These are phyloP conservation scores for Arthrocladium fulminans DNA, from an alignment of 2,329 filamentous ascomycete genomes.

Conservation along the genomic window DNA sequence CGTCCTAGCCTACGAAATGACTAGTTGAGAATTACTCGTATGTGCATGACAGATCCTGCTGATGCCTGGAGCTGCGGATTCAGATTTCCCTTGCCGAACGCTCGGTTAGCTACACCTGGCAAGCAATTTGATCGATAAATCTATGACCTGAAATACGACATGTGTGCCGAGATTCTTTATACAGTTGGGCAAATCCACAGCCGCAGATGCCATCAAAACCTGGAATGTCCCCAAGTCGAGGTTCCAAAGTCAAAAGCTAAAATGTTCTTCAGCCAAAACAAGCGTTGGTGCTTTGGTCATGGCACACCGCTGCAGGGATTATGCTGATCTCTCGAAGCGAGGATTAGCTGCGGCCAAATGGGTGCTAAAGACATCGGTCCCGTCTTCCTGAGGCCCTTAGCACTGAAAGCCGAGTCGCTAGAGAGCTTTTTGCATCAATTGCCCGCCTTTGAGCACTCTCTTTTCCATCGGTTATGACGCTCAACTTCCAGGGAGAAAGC, in stretches of 20 bases:
- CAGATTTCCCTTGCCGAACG: not conserved
- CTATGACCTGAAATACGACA: too few species aligned
- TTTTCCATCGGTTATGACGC: not conserved
- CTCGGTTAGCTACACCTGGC: not conserved
- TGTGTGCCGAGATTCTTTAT: too few species aligned
- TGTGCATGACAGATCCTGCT: not conserved
- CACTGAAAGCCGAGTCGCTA: not conserved
- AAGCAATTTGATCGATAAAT: too few species aligned
- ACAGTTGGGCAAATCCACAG: too few species aligned
- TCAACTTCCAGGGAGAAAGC: too few species aligned
- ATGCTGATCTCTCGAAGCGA: slow-evolving; percentile 8
- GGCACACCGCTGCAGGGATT: not conserved
- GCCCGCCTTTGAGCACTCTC: not conserved
- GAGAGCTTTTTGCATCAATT: not conserved
- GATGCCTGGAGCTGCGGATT: not conserved
- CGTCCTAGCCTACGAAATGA: not conserved
- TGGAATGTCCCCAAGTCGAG: too few species aligned
- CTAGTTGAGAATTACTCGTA: not conserved
- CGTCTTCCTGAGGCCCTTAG: not conserved
- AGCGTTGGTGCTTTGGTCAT: too few species aligned
- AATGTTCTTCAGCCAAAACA: too few species aligned
- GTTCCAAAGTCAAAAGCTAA: too few species aligned
- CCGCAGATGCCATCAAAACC: not conserved
- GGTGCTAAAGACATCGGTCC: not conserved
- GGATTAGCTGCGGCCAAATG: not conserved